Base-by-base conservation (phyloP, 805 yeast genomes). In the Wickerhamiella sergipiensis region DNA sequence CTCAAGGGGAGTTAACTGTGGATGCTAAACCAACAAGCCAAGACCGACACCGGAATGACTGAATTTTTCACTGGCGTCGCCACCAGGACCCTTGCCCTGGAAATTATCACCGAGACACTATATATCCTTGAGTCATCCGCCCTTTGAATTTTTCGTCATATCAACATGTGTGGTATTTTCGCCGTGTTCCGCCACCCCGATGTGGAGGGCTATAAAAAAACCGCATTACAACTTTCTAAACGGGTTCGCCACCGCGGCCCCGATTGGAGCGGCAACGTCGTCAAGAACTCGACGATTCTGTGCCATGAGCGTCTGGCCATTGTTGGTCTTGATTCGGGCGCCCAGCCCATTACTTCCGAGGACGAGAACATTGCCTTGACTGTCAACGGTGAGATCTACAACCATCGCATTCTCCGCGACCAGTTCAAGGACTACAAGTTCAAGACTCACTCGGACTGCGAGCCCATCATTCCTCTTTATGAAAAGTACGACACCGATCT, bases 171-270 rank as follows among this genome's bases (percentile, higher is more conserved):
- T 82, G 98, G 98, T 72, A 92, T 92, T 64, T 92, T 86, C 66
- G 97, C 97, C 55, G 88, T 94, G 47, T 86, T 77, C 71, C 81
- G 75, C 69, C 90, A 85, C 64, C 83, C 81, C 43, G 84, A 87
- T 58, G 82, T 85, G 54, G 81, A 82, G 60, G 71, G 74, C 50
- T 92, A 85, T 77, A 90, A 89, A 71, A 78, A 81, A 56, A 81
- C 81, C 65, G 97, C 97, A 45, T 75, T 92, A 55, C 94, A 86
- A 67, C 76, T 86, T 67, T 77, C 97, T 55, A 90, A 87, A 70
- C 63, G 89, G 71, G 83, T 90, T 67, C 82, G 99, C 73, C 99
- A 92, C 71, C 83, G 99, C 71, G 99, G 99, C 64, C 99, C 99
- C 59, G 99, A 92, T 71, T 92, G 99, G 99, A 77, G 88, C 39